Evolutionary conservation across 2,329 filamentous ascomycete genomes (phyloP).

Genomic region (Nemania diffusa): DNA sequence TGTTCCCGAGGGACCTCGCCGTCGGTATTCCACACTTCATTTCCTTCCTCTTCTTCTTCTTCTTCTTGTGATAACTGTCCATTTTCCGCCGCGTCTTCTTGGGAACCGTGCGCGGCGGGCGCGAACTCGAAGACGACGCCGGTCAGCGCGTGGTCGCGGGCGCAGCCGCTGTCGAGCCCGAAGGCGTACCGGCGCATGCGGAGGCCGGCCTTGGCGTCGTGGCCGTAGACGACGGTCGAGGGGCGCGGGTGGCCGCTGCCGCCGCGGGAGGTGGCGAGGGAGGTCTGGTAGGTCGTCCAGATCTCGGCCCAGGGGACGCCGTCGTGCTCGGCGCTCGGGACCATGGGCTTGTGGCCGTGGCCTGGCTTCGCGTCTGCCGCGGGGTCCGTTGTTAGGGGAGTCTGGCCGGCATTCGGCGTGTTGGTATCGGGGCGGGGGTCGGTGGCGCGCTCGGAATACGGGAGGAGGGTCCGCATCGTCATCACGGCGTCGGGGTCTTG

Average conservation of each 20-base stretch:
- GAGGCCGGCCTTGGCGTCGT: constrained; percentile 80
- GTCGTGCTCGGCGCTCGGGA: constrained; percentile 47
- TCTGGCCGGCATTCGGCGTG: not conserved
- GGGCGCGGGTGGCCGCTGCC: constrained; percentile 50
- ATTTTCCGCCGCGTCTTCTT: not conserved
- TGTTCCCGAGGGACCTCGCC: not conserved
- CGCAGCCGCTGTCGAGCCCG: constrained; percentile 87
- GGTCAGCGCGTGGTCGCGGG: constrained; percentile 78
- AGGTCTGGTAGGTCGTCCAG: constrained; percentile 65
- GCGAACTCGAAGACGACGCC: constrained; percentile 75
- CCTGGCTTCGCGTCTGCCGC: not conserved
- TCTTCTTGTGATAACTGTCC: constrained; percentile 1
- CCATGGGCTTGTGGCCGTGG: constrained; percentile 2
- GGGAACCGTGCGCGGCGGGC: not conserved
- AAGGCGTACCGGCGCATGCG: constrained; percentile 73
- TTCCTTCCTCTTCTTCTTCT: constrained; percentile 7
- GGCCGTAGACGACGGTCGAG: constrained; percentile 79
- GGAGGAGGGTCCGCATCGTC: constrained; percentile 86
- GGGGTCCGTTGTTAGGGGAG: not conserved
- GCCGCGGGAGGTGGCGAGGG: constrained; percentile 10
- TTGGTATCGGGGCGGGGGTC: not conserved
- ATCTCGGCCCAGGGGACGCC: constrained; percentile 75
- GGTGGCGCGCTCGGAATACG: constrained; percentile 48
- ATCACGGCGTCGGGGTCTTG: constrained; percentile 85
- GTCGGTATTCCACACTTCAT: constrained; percentile 14